phyloP scores from a whole-genome alignment of 1,284 basidiomycete genomes.

The Coniferiporia weirii region DNA sequence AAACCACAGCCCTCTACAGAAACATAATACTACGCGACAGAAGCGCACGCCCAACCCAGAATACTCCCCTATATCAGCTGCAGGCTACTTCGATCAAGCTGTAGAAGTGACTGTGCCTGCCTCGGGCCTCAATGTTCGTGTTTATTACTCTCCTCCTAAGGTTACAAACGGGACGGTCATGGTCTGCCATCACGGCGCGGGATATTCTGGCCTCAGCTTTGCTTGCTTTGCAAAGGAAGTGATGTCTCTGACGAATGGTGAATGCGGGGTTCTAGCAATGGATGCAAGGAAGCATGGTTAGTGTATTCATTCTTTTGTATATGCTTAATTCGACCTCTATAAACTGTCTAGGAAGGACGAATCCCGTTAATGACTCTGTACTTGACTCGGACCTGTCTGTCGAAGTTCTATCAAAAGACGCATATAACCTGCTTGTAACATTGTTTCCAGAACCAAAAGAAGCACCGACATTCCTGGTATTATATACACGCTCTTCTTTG shows the following conservation, averaged over 20 bases:
- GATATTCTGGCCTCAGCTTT: slow-evolving; percentile 85
- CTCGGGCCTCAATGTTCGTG: slow-evolving; percentile 61
- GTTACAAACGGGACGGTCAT: slow-evolving; percentile 57
- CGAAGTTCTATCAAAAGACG: slow-evolving; percentile 64
- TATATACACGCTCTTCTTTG: slow-evolving; percentile 25
- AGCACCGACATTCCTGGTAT: slow-evolving; percentile 71
- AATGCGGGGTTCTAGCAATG: slow-evolving; percentile 78
- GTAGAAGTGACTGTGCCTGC: slow-evolving; percentile 63
- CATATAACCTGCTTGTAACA: slow-evolving; percentile 60
- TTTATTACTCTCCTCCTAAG: slow-evolving; percentile 66
- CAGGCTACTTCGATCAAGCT: slow-evolving; percentile 71
- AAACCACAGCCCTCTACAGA: slow-evolving; percentile 19
- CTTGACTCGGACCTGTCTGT: slow-evolving; percentile 69
- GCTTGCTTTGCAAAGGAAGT: slow-evolving; percentile 85
- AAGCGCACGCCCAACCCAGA: slow-evolving; percentile 46
- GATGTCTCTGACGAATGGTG: slow-evolving; percentile 52
- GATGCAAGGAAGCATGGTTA: slow-evolving; percentile 89
- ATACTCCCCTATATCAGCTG: slow-evolving; percentile 70
- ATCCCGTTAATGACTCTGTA: slow-evolving; percentile 30
- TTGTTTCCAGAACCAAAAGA: slow-evolving; percentile 61
- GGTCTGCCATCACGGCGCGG: slow-evolving; percentile 93
- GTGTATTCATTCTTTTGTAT: slow-evolving; percentile 7
- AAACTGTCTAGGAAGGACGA: slow-evolving; percentile 54
- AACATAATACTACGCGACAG: slow-evolving; percentile 21
- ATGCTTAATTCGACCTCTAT: background rate